Base-by-base conservation (phyloP, 2,329 filamentous ascomycete species). In the Septoria linicola region DNA sequence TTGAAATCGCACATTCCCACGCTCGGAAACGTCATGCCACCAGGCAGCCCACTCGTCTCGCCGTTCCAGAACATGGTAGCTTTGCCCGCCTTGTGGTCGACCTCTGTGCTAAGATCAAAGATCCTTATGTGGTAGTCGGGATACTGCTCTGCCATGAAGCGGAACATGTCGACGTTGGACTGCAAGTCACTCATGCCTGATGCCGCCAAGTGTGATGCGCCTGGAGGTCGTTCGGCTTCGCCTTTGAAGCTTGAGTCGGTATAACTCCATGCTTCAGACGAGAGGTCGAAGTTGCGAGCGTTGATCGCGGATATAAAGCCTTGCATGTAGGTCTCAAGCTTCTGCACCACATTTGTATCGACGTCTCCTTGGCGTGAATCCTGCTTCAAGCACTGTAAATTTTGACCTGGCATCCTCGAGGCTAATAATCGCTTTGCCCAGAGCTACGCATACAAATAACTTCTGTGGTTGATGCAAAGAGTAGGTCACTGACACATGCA, bases 1-100 rank as follows among this genome's bases (percentile, higher is more conserved):
- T 34, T 47, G 37, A 48, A 53, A 19, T 48, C 44, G 21, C 43
- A 53, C 17, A 47, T 47, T 3, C 43, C 50, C 7, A 53, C 44
- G 16, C 37, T 48, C 11, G 50, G 43, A 20, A 53, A 14, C 3
- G 21, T 41, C 11, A 53, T 32, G 30, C 50, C 50, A 7, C 23
- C 43, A 7, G 37, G 27, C 20, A 47, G 23, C 17, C 50, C 50
- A 20, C 27, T 41, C 8, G 36, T 41, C 27, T 52, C 42, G 27
- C 35, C 49, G 27, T 46, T 52, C 36, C 35, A 52, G 27, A 46
- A 41, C 36, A 52, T 46, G 6, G 37, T 47, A 11, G 42, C 49
- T 25, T 13, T 41, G 2, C 39, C 49, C 4, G 25, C 19, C 20
- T 45, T 32, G 17, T 41, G 35, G 27, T 52, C 37, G 14, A 52